Percentiles rank a stretch among this genome's conserved stretches.
These are phyloP conservation scores for Aureobasidium uvarum DNA, from an alignment of 2,329 filamentous ascomycete species.

Conservation along the genomic window DNA sequence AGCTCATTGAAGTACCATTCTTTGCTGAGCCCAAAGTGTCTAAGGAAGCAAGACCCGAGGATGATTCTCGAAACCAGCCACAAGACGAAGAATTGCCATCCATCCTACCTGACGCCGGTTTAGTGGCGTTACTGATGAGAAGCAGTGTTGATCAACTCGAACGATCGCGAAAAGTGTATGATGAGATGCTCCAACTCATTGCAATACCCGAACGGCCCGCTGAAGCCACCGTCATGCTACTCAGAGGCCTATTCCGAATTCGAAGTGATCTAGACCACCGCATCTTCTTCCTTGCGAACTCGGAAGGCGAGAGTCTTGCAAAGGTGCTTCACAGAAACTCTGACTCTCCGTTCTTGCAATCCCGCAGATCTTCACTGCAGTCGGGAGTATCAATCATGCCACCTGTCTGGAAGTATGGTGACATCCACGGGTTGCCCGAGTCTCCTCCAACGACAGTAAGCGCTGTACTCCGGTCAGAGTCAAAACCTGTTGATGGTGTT, in stretches of 20 bases:
- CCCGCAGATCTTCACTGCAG: conserved; percentile 24
- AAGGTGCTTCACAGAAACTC: conserved; percentile 52
- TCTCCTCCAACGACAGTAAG: conserved; percentile 52
- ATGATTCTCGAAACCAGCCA: background rate
- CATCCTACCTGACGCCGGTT: conserved; percentile 23
- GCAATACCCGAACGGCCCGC: conserved; percentile 36
- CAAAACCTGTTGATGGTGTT: conserved; percentile 10
- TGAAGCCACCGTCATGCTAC: conserved; percentile 34
- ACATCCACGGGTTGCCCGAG: conserved; percentile 54
- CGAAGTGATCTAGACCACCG: conserved; percentile 78
- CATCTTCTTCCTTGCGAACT: conserved; percentile 67
- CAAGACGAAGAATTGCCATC: conserved; percentile 18
- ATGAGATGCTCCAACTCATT: conserved; percentile 35
- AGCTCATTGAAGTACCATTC: conserved; percentile 15
- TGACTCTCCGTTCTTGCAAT: conserved; percentile 15
- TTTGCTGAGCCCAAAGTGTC: background rate
- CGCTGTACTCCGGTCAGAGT: conserved; percentile 50
- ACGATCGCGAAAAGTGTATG: conserved; percentile 22
- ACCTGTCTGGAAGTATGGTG: conserved; percentile 59
- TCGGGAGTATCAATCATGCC: conserved; percentile 22
- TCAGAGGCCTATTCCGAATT: conserved; percentile 64
- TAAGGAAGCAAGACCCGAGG: background rate
- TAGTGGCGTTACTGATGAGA: conserved; percentile 28
- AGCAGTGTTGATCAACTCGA: conserved; percentile 26
- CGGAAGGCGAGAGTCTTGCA: conserved; percentile 72